Evolutionary conservation across 441 rosid genomes (phyloP), one percentile per base, ranked within the genome.

Genomic region (Gossypium schwendimanii): DNA sequence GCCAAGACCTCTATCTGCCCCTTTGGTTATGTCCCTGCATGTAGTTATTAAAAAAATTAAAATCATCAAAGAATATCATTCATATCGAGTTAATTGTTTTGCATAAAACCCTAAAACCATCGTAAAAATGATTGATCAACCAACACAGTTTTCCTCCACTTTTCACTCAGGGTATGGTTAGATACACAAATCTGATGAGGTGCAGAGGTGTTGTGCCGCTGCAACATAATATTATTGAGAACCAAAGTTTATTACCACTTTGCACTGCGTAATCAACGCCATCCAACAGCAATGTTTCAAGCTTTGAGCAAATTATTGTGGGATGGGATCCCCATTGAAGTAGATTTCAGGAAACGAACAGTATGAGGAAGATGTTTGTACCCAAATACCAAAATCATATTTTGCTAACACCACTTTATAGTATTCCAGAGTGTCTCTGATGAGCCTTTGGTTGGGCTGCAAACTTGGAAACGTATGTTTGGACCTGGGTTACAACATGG

Each of bases 141-240:
- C 17, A 64, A 75, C 73, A 63, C 41, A 63, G 39, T 70, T 73
- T 33, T 33, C 39, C 39, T 33, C 39, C 39, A 33, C 39, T 33
- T 6, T 52, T 59, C 59, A 68, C 60, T 33, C 15, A 26, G 36
- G n/a, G 26, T 62, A 62, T 62, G 41, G 63, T 39, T 11, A 1
- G 8, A 18, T 18, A 41, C 62, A 44, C 55, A 76, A 76, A 76
- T 83, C 86, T 71, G 66, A 60, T n/a, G 41, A 45, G 67, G 44
- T 55, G 64, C 41, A 60, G 41, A 60, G 11, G 36, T 15, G 49
- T 14, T 17, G 24, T 36, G 41, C 41, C 41, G 10, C 41, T 36
- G 41, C 41, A 36, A 36, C 41, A 36, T 36, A 36, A 36, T 36
- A 36, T 36, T 39, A 57, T 28, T 39, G 57, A 55, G 62, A 71